Evolutionary conservation across 768 basidiomycete species (phyloP), one percentile per base, ranked within the genome.

Genomic region (Tephrocybe sp.): DNA sequence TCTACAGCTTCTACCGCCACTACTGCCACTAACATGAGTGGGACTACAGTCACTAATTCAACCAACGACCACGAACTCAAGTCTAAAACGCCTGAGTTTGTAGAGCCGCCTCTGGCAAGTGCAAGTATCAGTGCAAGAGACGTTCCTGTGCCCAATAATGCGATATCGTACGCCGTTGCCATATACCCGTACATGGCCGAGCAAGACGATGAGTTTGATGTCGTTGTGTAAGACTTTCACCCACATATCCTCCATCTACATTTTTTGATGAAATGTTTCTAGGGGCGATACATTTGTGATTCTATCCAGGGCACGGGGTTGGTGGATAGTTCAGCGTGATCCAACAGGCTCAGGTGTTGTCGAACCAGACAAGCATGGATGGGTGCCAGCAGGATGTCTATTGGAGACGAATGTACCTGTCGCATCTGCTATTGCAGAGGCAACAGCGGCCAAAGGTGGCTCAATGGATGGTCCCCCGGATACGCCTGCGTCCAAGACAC

Each of bases 121-220:
- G 57, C 57, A 45, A 61, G 55, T 48, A 62, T 46, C 35, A 56
- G 49, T 38, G 54, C 64, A n/a, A 58, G 74, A 49, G 79, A 80
- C 45, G 74, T 75, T 23, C 74, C 75, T 44, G 61, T 73, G 34
- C 58, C 70, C 2, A 69, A 70, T n/a, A 69, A 67, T 45, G 84
- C 83, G 12, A 78, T 94, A 16, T 94, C 93, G 10, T 99, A 97
- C 62, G 95, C 96, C 2, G 92, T 99, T 31, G 93, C 95, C 26
- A 98, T 98, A 59, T 98, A 99, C 64, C 97, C 97, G 39, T 98
- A 99, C 67, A 89, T 95, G 83, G 94, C 96, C 5, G 97, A 98
- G 68, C 88, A 97, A 65, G 93, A 97, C 51, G 97, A 98, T 65
- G 97, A 99, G 66, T 98, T 98, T 65, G 93, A 98, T 64, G 97